Evolutionary conservation across 1,284 basidiomycete species (phyloP), one percentile per base, ranked within the genome.

Genomic region (Rhodotorula sp.): DNA sequence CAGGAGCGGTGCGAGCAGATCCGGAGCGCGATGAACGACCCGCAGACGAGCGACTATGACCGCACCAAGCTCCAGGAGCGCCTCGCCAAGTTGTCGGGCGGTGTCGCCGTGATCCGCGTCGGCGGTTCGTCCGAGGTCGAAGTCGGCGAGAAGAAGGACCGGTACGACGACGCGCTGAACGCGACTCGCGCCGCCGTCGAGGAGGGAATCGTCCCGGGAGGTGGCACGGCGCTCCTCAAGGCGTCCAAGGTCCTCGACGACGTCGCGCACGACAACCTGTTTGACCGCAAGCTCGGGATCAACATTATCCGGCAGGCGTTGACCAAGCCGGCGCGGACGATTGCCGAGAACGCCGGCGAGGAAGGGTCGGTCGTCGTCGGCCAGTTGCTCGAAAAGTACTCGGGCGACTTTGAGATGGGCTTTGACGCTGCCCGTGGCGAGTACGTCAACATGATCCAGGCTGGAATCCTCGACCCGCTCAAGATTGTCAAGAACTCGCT

Each of bases 91-190:
- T 86, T 98, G 68, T 87, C 87, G 56, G 95, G 95, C 68, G 95
- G 95, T 84, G 95, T 98, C 64, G 95, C 95, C 44, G 95, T 98
- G 81, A 97, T 98, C 87, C 94, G 93, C 83, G 95, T 98, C 76
- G 95, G 95, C 71, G 95, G 95, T 57, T 85, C 88, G 61, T 89
- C 87, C 72, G 95, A 98, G 83, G 95, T 98, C 69, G 95, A 98
- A 84, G 95, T 98, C 74, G 87, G 95, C 24, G 95, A 99, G 87
- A 98, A 98, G 91, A 98, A 98, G 88, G 95, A 98, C 82, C 87
- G 95, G 64, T 98, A 96, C 81, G 95, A 99, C 79, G 95, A 99
- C 80, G 95, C 95, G 10, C 86, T 98, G 69, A 96, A 96, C 82
- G 94, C 94, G 26, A 98, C 95, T 8, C 91, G 95, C 68, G 95